Evolutionary conservation across 768 basidiomycete genomes (phyloP).

Genomic region (Tylopilus sp.): DNA sequence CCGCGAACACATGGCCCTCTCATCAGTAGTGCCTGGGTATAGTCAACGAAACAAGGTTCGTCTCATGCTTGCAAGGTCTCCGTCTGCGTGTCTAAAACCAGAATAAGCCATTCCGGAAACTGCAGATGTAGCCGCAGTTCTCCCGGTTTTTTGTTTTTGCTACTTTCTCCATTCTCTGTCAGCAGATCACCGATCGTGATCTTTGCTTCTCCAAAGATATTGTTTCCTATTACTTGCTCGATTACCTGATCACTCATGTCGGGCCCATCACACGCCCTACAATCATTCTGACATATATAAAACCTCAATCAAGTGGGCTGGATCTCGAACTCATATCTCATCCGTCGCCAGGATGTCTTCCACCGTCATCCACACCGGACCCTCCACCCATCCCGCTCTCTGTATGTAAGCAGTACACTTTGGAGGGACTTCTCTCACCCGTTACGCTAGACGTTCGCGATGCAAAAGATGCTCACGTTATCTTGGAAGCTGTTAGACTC

Average conservation of each 20-base stretch:
- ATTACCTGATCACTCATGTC: constrained; percentile 18
- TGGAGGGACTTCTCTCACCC: background rate
- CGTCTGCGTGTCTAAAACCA: constrained; percentile 21
- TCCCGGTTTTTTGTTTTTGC: constrained; percentile 15
- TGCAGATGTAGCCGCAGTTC: constrained; percentile 7
- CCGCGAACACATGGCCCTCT: constrained; percentile 16
- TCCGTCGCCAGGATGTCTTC: constrained; percentile 14
- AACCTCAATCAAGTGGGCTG: constrained; percentile 5
- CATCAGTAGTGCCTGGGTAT: constrained; percentile 21
- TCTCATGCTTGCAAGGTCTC: constrained; percentile 27
- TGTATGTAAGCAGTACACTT: constrained; percentile 19
- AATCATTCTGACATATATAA: constrained; percentile 24
- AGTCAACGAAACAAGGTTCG: constrained; percentile 27
- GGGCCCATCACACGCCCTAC: constrained; percentile 14
- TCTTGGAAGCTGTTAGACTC: constrained; percentile 73
- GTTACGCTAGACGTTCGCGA: constrained; percentile 61
- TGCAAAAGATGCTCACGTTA: constrained; percentile 72
- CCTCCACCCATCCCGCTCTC: constrained; percentile 30
- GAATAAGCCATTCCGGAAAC: constrained; percentile 9
- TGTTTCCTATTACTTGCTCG: constrained; percentile 9
- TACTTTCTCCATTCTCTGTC: constrained; percentile 12
- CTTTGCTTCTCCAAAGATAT: constrained; percentile 14
- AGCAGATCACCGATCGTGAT: constrained; percentile 21
- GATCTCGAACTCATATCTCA: constrained; percentile 4
- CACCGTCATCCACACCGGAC: constrained; percentile 19